Base-by-base conservation (phyloP, 2,329 filamentous ascomycete species). In the Paramyrothecium roridum region DNA sequence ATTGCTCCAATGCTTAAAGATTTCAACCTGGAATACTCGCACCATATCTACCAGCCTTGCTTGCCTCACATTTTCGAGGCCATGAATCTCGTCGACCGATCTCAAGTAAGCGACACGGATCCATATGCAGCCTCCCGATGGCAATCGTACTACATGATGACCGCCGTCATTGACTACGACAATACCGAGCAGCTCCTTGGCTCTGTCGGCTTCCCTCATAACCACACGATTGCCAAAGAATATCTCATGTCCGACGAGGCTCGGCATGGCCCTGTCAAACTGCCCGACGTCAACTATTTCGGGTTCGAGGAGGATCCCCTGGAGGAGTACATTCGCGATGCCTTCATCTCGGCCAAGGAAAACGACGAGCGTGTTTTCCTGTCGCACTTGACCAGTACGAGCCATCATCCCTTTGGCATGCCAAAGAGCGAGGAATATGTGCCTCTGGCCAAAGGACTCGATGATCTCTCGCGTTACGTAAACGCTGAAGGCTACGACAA, bases 41-140 rank as follows among this genome's bases (percentile, higher is more conserved):
- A 76, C 22, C 70, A 76, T 52, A 63, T 77, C 21, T 78, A 78
- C 56, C 73, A 78, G 46, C 76, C 76, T 0, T 78, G 76, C 48
- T 55, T 79, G 50, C 70, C 76, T 1, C 76, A 73, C 3, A 58
- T 73, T n/a, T 60, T 73, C 6, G 63, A 73, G 8, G 65, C 66
- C 16, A 54, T 75, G 53, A 73, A 72, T 49, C 22, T 57, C 1
- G 52, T 68, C 3, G 61, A 63, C 17, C 56, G 50, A 1, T 26
- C 54, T 2, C 30, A 60, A 1, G 53, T 56, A 2, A 48, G 52
- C 6, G 54, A 53, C 1, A 49, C 54, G 2, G 53, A 57, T 7
- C 64, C 59, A 26, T 72, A 62, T 48, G 61, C 61, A 4, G 52
- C 61, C 2, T 63, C 60, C 21, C 65, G 63, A 10, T 74, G 71